These are phyloP conservation scores for Paraconiothyrium sp. DNA, from an alignment of 2,329 filamentous ascomycete species.

Conservation along the genomic window DNA sequence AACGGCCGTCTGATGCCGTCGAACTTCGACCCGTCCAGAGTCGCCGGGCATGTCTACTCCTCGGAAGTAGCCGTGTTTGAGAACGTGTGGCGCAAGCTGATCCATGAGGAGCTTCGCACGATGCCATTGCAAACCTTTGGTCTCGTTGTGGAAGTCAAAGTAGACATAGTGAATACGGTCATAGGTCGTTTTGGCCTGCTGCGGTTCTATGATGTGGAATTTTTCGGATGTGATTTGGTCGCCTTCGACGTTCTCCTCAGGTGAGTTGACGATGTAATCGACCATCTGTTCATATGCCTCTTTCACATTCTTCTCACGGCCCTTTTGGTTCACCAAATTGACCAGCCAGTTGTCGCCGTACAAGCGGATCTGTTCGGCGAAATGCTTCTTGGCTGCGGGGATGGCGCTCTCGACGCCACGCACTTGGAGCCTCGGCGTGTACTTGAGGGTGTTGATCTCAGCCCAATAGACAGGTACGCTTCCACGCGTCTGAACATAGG, in stretches of 20 bases:
- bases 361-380: conserved; percentile 88
- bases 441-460: conserved; percentile 91
- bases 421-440: conserved; percentile 89
- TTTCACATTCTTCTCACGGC: conserved; percentile 88
- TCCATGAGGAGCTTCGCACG: conserved; percentile 88
- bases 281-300: conserved; percentile 94
- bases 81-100: conserved; percentile 77
- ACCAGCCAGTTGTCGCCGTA: conserved; percentile 98
- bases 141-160: conserved; percentile 98
- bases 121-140: conserved; percentile 93
- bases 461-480: conserved; percentile 97
- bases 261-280: conserved; percentile 74
- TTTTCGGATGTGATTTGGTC: conserved; percentile 79
- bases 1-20: conserved; percentile 84
- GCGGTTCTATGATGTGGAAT: conserved; percentile 78
- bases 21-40: conserved; percentile 78
- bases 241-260: conserved; percentile 71
- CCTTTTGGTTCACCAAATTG: conserved; percentile 96
- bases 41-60: conserved; percentile 84
- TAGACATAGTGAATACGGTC: conserved; percentile 95
- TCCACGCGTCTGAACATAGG: conserved; percentile 95
- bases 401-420: conserved; percentile 83
- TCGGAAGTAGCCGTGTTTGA: conserved; percentile 89
- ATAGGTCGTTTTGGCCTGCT: conserved; percentile 68
- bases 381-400: conserved; percentile 83